Conservation (phyloP, 306 rosid genomes). For the Luffa aegyptiaca region DNA sequence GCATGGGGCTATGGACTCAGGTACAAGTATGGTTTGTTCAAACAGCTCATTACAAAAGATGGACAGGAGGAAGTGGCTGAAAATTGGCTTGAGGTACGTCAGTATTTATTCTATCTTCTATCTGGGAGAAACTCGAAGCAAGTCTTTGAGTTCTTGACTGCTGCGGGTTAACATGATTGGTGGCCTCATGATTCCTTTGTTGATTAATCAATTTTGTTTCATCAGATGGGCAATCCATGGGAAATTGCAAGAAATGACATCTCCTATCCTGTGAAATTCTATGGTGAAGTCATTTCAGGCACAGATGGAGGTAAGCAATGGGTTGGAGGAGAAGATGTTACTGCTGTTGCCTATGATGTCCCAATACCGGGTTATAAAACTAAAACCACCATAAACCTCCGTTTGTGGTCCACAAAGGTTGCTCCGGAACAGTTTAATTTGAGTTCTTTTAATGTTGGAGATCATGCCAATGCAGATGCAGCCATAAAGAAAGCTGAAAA, state of each 20-base stretch:
- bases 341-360: constrained; percentile 84
- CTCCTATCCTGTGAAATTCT: constrained; percentile 67
- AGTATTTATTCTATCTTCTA: neutral
- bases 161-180: neutral
- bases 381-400: constrained; percentile 72
- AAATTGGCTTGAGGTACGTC: constrained; percentile 86
- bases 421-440: constrained; percentile 66
- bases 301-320: constrained; percentile 72
- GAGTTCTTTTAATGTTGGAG: constrained; percentile 60
- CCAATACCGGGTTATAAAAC: constrained; percentile 96
- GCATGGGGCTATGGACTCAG: constrained; percentile 98
- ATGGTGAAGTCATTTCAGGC: constrained; percentile 61
- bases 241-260: constrained; percentile 82
- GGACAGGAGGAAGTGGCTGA: constrained; percentile 97
- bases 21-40: constrained; percentile 86
- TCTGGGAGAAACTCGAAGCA: neutral
- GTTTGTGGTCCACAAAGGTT: constrained; percentile 94
- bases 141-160: neutral
- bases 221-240: constrained; percentile 97
- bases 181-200: neutral
- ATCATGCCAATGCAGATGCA: constrained; percentile 58
- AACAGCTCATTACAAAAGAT: constrained; percentile 69
- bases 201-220: constrained; percentile 9
- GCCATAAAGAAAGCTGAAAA: constrained; percentile 78
- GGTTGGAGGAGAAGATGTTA: constrained; percentile 86